Base-by-base conservation (phyloP, 2,329 filamentous ascomycete species). In the Diaporthe humulicola region DNA sequence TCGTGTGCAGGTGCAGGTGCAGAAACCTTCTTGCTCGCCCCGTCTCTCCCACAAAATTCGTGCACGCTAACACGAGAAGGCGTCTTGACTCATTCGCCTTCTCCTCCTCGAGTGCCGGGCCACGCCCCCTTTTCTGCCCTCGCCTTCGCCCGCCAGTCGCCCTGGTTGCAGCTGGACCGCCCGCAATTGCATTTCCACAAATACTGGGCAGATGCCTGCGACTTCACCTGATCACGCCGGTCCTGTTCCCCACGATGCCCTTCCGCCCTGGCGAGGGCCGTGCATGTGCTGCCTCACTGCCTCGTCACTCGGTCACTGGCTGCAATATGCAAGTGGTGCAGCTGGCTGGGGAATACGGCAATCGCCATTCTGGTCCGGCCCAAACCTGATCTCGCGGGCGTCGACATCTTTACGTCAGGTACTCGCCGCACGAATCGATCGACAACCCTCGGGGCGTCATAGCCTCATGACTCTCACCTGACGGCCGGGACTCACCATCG, bases 161-260 rank as follows among this genome's bases (percentile, higher is more conserved):
- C 64, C 64, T 69, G 30, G 42, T 12, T 38, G 6, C 7, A 60
- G 38, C 58, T 64, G 58, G 58, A 30, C 25, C 17, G 42, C 42
- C 60, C 40, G 40, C 60, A 33, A 48, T 66, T 48, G 33, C 30
- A 67, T 67, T 67, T n/a, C 64, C 64, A 67, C 64, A 67, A 52
- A 67, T 67, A 38, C 28, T 28, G 28, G 30, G 33, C 45, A 38
- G n/a, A 69, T 54, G 64, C 45, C 64, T 54, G 64, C 64, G 48
- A 54, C 15, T 69, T 50, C 48, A 54, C 64, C 64, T 69, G 64
- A 54, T 54, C 64, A 69, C 64, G 64, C 48, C 48, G 38, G 33
- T 10, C 64, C 4, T 14, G n/a, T 40, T 40, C 33, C 64, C 45
- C 45, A 54, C 48, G 64, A 69, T 69, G 45, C 56, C 22, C 6